Base-by-base conservation (phyloP, 768 basidiomycete genomes). In the Lanmaoa pseudosensibilis region DNA sequence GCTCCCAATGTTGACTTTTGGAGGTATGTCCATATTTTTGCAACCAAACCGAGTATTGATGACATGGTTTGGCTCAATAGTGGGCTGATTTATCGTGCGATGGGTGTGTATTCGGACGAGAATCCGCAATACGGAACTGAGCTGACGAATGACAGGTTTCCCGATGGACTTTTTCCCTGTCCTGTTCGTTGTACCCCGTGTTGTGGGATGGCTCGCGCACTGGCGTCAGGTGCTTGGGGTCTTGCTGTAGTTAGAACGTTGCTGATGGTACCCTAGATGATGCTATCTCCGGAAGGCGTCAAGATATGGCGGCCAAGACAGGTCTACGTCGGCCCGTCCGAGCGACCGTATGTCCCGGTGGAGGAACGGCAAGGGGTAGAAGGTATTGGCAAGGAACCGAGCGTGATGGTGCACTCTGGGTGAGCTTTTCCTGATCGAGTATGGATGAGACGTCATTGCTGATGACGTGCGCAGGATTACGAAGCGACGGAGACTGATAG, bases 121-220 rank as follows among this genome's bases (percentile, higher is more conserved):
- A 11, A 39, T 13, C 5, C 13, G 40, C 39, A 16, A 46, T 46
- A 34, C 15, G 21, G 19, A 27, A 23, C 15, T 47, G 27, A 39
- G 39, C 50, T 61, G 36, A 56, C 60, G 32, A 41, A 33, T 23
- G 19, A 45, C 46, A 90, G 90, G 93, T 43, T 95, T 95, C 81
- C 94, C 94, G 2, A 80, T 90, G 61, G 94, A 96, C 74, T 95
- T 90, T 73, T 95, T 94, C 84, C 93, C 94, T 0, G 93, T 96
- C 21, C 75, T 96, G 33, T 96, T 96, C 66, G 92, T 87, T 19
- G 92, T 96, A 3, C 94, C 94, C 2, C 84, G 94, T 21, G 92
- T 96, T 9, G 92, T 92, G 27, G 93, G 94, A 19, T 95, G 93
- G 94, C 77, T 95, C 9, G 90, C 92, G 0, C 93, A 94, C 71